Percentiles rank a stretch among this genome's conserved stretches.
These are phyloP conservation scores for Exophiala dermatitidis DNA, from an alignment of 2,329 filamentous ascomycete genomes.

Conservation along the genomic window DNA sequence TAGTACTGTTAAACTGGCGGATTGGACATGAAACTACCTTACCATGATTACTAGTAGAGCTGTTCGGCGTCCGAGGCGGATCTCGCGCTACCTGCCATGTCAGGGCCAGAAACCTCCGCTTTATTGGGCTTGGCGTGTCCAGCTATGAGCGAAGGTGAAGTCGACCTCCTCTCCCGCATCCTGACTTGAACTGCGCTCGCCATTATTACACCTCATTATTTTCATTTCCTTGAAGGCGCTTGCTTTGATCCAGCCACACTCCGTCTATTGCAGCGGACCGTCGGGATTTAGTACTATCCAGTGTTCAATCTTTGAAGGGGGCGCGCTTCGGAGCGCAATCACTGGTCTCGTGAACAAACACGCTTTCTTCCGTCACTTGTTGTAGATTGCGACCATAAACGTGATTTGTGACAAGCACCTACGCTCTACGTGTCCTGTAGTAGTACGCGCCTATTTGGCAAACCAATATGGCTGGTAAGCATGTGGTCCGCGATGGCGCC, in stretches of 20 bases:
- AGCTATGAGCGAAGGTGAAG: not conserved
- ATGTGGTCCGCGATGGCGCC: slow-evolving; percentile 29
- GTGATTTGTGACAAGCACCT: slow-evolving; percentile 21
- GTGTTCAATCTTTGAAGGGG: not conserved
- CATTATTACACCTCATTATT: not conserved
- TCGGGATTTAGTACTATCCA: slow-evolving; percentile 10
- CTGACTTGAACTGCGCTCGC: not conserved
- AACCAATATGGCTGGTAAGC: slow-evolving; percentile 56
- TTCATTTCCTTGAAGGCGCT: not conserved
- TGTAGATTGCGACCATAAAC: slow-evolving; percentile 23
- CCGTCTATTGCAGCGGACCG: not conserved
- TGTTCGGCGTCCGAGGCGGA: too few relatives aligned
- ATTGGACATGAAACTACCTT: too few relatives aligned
- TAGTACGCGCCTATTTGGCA: slow-evolving; percentile 19
- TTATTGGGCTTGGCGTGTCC: slow-evolving; percentile 7
- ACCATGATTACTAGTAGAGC: too few relatives aligned
- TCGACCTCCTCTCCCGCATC: not conserved
- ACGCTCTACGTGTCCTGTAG: slow-evolving; percentile 15
- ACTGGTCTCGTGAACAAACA: slow-evolving; percentile 18
- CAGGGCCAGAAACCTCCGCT: not conserved
- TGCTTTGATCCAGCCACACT: too few relatives aligned
- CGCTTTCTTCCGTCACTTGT: slow-evolving; percentile 11
- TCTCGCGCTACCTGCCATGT: slow-evolving; percentile 58
- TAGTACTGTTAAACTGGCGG: too few relatives aligned
- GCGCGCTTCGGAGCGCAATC: slow-evolving; percentile 9